Percentiles rank a stretch among this genome's conserved stretches.
These are phyloP conservation scores for Odontarrhena argentea DNA, from an alignment of 345 rosid species.

Conservation along the genomic window DNA sequence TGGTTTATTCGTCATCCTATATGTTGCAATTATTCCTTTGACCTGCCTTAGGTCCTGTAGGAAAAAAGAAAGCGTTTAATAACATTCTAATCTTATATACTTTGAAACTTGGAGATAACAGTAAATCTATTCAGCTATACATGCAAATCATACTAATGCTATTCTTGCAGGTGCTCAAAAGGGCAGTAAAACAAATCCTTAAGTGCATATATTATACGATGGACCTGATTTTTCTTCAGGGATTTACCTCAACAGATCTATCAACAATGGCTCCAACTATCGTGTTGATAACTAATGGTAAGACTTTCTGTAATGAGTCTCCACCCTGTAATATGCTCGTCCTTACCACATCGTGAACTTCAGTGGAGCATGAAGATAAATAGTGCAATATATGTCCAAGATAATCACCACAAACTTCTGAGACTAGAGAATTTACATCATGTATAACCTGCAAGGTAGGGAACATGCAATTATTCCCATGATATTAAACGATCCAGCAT, in stretches of 20 bases:
- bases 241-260: constrained; percentile 85
- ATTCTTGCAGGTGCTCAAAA: background rate
- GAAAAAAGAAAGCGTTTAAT: constrained; percentile 21
- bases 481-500: background rate
- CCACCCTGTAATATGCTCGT: constrained; percentile 78
- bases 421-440: constrained; percentile 65
- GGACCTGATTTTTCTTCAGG: constrained; percentile 12
- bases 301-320: constrained; percentile 55
- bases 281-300: constrained; percentile 57
- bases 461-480: constrained; percentile 31
- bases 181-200: constrained; percentile 7
- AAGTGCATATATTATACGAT: constrained; percentile 7
- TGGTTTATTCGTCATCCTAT: constrained; percentile 92
- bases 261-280: constrained; percentile 73
- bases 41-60: constrained; percentile 80
- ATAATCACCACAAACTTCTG: constrained; percentile 70
- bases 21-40: constrained; percentile 86
- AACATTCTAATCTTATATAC: background rate
- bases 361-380: constrained; percentile 73
- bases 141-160: constrained; percentile 10
- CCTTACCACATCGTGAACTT: constrained; percentile 66
- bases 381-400: constrained; percentile 57
- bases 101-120: constrained; percentile 1
- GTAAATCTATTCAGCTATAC: constrained; percentile 18
- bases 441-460: constrained; percentile 78